These are phyloP conservation scores for Apiospora rasikravindrae DNA, from an alignment of 2,329 filamentous ascomycete species.

Conservation along the genomic window DNA sequence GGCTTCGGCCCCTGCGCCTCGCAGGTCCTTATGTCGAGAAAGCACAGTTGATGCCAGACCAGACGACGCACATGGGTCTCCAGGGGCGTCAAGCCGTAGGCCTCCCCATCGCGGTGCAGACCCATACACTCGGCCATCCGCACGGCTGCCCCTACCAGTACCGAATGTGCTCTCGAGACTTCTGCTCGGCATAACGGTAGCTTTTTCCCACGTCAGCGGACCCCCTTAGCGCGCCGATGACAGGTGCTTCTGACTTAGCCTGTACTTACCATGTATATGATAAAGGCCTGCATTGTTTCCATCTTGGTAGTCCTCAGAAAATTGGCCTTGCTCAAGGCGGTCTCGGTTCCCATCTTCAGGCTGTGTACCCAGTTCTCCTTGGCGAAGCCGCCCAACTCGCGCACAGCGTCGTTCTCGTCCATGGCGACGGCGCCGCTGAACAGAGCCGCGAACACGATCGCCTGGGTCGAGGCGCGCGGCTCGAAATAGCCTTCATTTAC, in stretches of 20 bases:
- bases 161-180: conserved; percentile 75
- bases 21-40: conserved; percentile 75
- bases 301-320: conserved; percentile 72
- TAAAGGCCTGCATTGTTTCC: conserved; percentile 77
- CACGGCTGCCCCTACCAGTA: conserved; percentile 73
- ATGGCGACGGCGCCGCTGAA: conserved; percentile 74
- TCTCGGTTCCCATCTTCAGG: conserved; percentile 70
- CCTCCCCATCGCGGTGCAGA: conserved; percentile 71
- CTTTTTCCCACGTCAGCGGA: conserved; percentile 40
- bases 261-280: conserved; percentile 71
- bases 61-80: conserved; percentile 75
- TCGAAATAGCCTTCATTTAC: conserved; percentile 60
- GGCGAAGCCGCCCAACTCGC: conserved; percentile 57
- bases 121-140: conserved; percentile 80
- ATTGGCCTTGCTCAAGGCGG: conserved; percentile 70
- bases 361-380: conserved; percentile 65
- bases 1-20: conserved; percentile 76
- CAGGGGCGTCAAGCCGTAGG: conserved; percentile 68
- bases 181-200: conserved; percentile 75
- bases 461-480: conserved; percentile 68
- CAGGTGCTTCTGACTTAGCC: background rate
- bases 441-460: conserved; percentile 71
- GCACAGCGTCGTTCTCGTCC: conserved; percentile 56
- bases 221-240: background rate
- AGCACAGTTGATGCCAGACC: conserved; percentile 80